A percentile compares a stretch with the other conserved stretches of the same genome.
These are phyloP conservation scores for Leishmania martiniquensis DNA, from an alignment of 208 protist species.

Conservation along the genomic window DNA sequence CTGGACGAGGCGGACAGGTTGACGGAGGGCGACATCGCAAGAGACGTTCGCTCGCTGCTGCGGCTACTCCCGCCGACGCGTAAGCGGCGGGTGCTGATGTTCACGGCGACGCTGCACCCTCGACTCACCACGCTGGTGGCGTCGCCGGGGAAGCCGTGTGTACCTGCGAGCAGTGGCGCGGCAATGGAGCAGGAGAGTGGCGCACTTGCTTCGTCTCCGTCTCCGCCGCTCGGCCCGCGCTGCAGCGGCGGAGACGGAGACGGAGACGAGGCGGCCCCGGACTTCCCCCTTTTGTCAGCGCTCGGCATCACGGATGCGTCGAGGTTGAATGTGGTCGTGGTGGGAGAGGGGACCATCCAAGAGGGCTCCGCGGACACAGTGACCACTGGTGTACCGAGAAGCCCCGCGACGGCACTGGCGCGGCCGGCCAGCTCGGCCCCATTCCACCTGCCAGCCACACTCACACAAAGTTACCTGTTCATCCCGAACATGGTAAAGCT, in stretches of 20 bases:
- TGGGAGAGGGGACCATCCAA: constrained; percentile 10
- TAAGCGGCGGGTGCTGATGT: constrained; percentile 63
- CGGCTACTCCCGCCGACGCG: constrained; percentile 35
- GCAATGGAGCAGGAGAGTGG: not conserved
- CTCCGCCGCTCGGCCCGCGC: not conserved
- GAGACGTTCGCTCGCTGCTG: constrained; percentile 55
- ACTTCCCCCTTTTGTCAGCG: constrained; percentile 32
- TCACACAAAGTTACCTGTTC: constrained; percentile 74
- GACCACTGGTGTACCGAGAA: not conserved
- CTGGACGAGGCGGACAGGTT: constrained; percentile 89
- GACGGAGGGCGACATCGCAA: constrained; percentile 74
- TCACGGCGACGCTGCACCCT: constrained; percentile 75
- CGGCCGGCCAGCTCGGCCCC: not conserved
- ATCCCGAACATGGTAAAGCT: constrained; percentile 88
- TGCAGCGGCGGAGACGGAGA: constrained; percentile 3
- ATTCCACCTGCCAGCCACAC: constrained; percentile 44
- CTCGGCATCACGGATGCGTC: constrained; percentile 41
- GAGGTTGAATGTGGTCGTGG: constrained; percentile 36
- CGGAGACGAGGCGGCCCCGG: not conserved
- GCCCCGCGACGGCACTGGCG: constrained; percentile 1
- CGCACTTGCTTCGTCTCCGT: not conserved
- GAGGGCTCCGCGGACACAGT: not conserved
- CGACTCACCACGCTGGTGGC: constrained; percentile 45
- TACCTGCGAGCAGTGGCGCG: not conserved
- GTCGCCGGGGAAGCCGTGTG: not conserved